Percentiles rank a stretch among this genome's conserved stretches.
Evolutionary conservation across 2,329 filamentous ascomycete species (phyloP).

Genomic region (Aspergillus udagawae): DNA sequence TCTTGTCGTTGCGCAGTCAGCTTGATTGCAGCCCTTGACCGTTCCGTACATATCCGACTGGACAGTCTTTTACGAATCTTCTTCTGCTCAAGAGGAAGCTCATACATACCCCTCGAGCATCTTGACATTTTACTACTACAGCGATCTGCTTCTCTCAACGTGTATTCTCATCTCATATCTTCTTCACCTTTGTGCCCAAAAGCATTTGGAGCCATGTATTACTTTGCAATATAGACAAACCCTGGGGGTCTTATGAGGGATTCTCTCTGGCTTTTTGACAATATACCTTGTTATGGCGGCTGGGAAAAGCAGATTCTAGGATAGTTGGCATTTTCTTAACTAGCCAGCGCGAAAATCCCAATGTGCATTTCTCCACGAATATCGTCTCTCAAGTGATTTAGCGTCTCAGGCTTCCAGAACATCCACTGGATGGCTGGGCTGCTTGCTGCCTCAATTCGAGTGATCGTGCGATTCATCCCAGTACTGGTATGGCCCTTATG

Average conservation of each 20-base stretch:
- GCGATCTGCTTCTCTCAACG: conserved; percentile 2
- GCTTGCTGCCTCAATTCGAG: no score
- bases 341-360: background rate
- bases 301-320: background rate
- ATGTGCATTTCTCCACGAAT: background rate
- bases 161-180: conserved; percentile 7
- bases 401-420: background rate
- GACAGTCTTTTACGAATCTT: background rate
- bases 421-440: background rate
- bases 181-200: conserved; percentile 4
- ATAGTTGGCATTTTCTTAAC: background rate
- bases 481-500: background rate
- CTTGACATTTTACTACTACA: background rate
- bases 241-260: conserved; percentile 15
- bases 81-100: background rate
- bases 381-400: background rate
- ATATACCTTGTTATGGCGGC: conserved; percentile 1
- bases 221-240: conserved; percentile 18
- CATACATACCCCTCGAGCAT: background rate
- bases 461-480: no score
- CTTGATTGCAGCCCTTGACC: no score
- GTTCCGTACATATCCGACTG: background rate
- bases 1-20: no score
- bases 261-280: conserved; percentile 6
- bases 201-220: conserved; percentile 14